A percentile compares a stretch with the other conserved stretches of the same genome.
These are phyloP conservation scores for Skeletonema tropicum DNA, from an alignment of 108 stramenopile genomes.

Conservation along the genomic window DNA sequence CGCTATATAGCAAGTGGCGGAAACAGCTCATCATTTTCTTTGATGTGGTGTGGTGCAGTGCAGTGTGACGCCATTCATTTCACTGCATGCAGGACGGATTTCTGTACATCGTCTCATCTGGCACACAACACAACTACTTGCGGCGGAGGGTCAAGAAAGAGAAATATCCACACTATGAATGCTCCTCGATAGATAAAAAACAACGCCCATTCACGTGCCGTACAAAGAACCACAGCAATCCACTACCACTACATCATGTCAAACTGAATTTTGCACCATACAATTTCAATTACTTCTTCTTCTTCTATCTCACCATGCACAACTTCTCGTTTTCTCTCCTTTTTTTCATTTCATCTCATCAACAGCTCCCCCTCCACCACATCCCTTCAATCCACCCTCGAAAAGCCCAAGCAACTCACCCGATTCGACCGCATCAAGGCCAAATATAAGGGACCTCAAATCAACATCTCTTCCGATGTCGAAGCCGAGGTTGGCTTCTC, in stretches of 20 bases:
- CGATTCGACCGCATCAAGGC: slow-evolving; percentile 83
- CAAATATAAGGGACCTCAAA: slow-evolving; percentile 74
- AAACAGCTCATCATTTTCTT: too few species aligned
- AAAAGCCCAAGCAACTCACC: slow-evolving; percentile 43
- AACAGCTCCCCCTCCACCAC: slow-evolving; percentile 10
- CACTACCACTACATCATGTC: not conserved
- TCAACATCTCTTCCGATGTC: slow-evolving; percentile 11
- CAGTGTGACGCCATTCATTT: too few species aligned
- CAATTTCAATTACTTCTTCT: too few species aligned
- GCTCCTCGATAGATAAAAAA: not conserved
- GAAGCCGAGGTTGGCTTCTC: slow-evolving; percentile 69
- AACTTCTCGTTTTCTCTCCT: not conserved
- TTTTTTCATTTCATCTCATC: too few species aligned
- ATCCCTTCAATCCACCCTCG: slow-evolving; percentile 10
- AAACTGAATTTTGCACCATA: not conserved
- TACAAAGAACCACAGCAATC: not conserved
- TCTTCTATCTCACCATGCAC: not conserved
- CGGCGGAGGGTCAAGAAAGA: not conserved
- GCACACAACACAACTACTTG: too few species aligned
- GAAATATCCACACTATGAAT: not conserved
- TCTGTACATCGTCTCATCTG: too few species aligned
- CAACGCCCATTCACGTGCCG: not conserved
- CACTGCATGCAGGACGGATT: too few species aligned
- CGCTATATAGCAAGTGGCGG: too few species aligned
- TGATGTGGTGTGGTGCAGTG: too few species aligned